Base-by-base conservation (phyloP, 148 eudicot genomes). In the Vaccinium myrtillus region DNA sequence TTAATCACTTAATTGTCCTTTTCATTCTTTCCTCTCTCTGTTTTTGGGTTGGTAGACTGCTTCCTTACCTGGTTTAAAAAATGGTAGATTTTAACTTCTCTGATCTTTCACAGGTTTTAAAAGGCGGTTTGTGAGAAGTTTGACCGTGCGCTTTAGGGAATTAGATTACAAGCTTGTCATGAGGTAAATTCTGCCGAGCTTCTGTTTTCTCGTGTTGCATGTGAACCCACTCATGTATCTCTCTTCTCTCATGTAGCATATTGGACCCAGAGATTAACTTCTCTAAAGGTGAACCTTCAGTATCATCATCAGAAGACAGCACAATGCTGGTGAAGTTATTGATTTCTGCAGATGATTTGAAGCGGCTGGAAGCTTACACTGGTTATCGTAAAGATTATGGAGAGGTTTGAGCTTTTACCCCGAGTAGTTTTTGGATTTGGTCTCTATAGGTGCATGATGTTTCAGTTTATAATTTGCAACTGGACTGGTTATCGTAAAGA, bases 241-340 rank as follows among this genome's bases (percentile, higher is more conserved):
- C 4, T 18, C 51, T 82, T 39, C 56, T 27, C 56, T 21, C 53
- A 1, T n/a, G 32, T 82, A 82, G 84, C 32, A 19, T 82, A 30
- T 82, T 82, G 69, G 84, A 82, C 54, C 84, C 79, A 74, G 74
- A 73, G 69, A 27, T 82, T 43, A 74, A 54, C 27, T 82, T 82
- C 79, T 27, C 84, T 12, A 65, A 73, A 73, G 73, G 39, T 30
- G 84, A 82, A n/a, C 18, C 67, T 12, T 50, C 39, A 54, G 32
- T 39, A 75, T 51, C 84, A 5, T 55, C 77, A 1, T 63, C 50
- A 32, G 67, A 19, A 25, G 83, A 63, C 27, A 21, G 58, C 32
- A 23, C 78, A 32, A 8, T 13, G 59, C 18, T 53, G 21, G 48
- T 70, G 15, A 82, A 82, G 70, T n/a, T 49, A 75, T 32, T 70